Evolutionary conservation across 208 protist genomes (phyloP).

Genomic region (Crithidia sp.): DNA sequence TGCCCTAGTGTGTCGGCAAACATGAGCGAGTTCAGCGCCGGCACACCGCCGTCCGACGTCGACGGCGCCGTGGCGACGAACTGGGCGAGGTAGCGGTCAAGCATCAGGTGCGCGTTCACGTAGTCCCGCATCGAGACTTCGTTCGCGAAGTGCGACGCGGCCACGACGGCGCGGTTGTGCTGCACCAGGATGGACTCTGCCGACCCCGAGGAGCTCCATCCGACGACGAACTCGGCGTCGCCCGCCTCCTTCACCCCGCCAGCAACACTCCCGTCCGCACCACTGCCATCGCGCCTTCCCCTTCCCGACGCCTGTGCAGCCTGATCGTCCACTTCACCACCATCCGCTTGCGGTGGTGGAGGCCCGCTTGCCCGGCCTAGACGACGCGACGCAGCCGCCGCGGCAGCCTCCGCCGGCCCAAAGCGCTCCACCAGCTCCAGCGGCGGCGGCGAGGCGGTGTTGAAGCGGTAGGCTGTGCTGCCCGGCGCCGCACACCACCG

Average conservation of each 20-base stretch:
- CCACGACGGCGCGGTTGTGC: conserved; percentile 58
- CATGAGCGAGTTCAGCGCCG: conserved; percentile 38
- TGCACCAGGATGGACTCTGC: conserved; percentile 70
- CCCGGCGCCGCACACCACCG: conserved; percentile 72
- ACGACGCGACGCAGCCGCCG: neutral
- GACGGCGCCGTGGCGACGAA: neutral
- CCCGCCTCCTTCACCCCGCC: neutral
- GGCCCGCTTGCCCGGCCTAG: neutral
- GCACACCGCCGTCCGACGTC: neutral
- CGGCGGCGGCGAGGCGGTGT: conserved; percentile 50
- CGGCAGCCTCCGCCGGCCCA: neutral
- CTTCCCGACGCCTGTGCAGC: no score
- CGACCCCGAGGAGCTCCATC: conserved; percentile 3
- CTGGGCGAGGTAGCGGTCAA: conserved; percentile 61
- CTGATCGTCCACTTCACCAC: no score
- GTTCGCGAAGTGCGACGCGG: conserved; percentile 36
- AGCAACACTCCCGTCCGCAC: neutral
- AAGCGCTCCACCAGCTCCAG: conserved; percentile 42
- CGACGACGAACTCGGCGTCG: neutral
- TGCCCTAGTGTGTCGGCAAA: conserved; percentile 73
- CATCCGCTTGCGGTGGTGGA: no score
- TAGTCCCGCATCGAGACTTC: conserved; percentile 40
- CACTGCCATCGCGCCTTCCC: no score
- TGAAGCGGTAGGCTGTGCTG: conserved; percentile 61
- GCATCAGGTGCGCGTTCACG: conserved; percentile 31